Evolutionary conservation across 768 basidiomycete species (phyloP).

Genomic region (Boletellus ananas): DNA sequence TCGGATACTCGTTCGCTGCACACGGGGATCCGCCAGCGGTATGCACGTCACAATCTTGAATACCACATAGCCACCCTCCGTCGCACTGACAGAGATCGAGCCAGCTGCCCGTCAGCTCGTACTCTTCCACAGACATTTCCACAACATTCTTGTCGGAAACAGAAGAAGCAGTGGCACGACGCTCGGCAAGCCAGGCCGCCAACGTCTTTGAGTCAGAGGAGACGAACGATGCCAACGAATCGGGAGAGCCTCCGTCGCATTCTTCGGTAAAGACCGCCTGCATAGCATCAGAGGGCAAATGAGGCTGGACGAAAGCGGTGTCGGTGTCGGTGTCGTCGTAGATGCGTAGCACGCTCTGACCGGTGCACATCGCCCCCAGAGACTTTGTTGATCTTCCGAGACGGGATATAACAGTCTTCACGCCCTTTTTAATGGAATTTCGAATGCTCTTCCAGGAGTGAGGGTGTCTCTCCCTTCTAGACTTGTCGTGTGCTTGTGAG

Average conservation of each 20-base stretch:
- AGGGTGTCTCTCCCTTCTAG: constrained; percentile 12
- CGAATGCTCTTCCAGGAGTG: constrained; percentile 34
- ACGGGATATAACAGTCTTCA: constrained; percentile 21
- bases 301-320: background rate
- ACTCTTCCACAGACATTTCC: constrained; percentile 44
- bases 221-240: constrained; percentile 26
- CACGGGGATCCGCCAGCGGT: constrained; percentile 32
- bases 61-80: constrained; percentile 28
- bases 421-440: constrained; percentile 23
- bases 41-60: constrained; percentile 30
- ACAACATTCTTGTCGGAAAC: constrained; percentile 23
- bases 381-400: constrained; percentile 15
- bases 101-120: constrained; percentile 50
- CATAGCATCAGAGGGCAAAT: background rate
- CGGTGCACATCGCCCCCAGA: constrained; percentile 8
- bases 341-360: constrained; percentile 6
- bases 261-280: background rate
- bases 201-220: constrained; percentile 35
- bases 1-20: constrained; percentile 18
- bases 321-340: constrained; percentile 6
- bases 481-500: constrained; percentile 20
- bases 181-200: constrained; percentile 38
- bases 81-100: constrained; percentile 24
- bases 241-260: constrained; percentile 16
- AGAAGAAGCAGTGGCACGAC: constrained; percentile 30